phyloP scores from a whole-genome alignment of 768 basidiomycete species.

The Pleurotus cornucopiae region DNA sequence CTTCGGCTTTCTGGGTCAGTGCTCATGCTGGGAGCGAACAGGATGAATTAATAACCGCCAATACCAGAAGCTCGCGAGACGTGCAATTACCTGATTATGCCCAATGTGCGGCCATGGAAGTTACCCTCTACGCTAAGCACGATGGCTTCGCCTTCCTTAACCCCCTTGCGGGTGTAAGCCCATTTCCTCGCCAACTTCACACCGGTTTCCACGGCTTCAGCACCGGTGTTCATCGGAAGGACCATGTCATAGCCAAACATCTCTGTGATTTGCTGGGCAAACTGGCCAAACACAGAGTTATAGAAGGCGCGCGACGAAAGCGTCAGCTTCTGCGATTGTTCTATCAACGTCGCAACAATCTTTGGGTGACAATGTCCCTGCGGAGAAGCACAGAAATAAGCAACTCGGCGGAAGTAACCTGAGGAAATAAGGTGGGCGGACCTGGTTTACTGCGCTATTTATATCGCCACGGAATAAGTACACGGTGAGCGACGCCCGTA shows the following conservation, averaged over 20 bases:
- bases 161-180: constrained; percentile 88
- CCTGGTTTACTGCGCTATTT: constrained; percentile 82
- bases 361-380: constrained; percentile 90
- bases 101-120: constrained; percentile 93
- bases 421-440: constrained; percentile 25
- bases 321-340: constrained; percentile 87
- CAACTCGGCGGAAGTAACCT: constrained; percentile 9
- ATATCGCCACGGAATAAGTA: constrained; percentile 2
- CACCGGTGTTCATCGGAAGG: constrained; percentile 98
- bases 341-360: constrained; percentile 75
- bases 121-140: constrained; percentile 85
- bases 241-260: constrained; percentile 95
- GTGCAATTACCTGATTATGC: constrained; percentile 67
- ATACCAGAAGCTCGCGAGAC: constrained; percentile 1
- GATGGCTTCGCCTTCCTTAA: constrained; percentile 77
- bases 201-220: constrained; percentile 97
- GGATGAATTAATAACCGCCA: constrained; percentile 9
- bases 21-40: constrained; percentile 60
- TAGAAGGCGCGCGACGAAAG: constrained; percentile 96
- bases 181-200: constrained; percentile 95
- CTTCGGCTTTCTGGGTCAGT: constrained; percentile 87
- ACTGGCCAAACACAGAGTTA: constrained; percentile 87
- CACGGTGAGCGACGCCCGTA: neutral
- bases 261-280: constrained; percentile 77
- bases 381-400: constrained; percentile 3